Evolutionary conservation across 2,329 filamentous ascomycete species (phyloP), one percentile per base, ranked within the genome.

Genomic region (Bimuria novae-zelandiae): DNA sequence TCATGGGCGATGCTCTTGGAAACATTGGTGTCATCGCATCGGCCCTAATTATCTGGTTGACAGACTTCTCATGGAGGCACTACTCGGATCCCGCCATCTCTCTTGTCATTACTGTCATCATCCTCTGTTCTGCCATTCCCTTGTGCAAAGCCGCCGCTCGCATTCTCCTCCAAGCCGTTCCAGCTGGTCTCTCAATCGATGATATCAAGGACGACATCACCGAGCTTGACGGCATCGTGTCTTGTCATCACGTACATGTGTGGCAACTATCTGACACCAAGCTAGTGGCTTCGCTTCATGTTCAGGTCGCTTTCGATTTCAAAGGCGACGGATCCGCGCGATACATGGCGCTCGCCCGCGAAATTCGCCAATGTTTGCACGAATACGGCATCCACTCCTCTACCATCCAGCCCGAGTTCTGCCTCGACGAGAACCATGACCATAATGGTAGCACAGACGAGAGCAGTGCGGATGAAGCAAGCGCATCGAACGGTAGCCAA

Each of bases 221-320:
- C 69, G 78, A 84, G 14, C 84, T 99, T 5, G 88, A 89, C 0
- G 92, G 92, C 36, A 89, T 99, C 42, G 80, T 94, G 56, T 91
- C 89, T 71, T 96, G 92, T 69, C 94, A 99, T 75, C 93, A 99
- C 72, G 82, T 99, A 19, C 94, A 99, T 72, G 92, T 99, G 57
- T 99, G 94, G 94, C 93, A 97, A 74, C 83, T 99, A 29, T 96
- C 89, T 14, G 93, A 97, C 70, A 94, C 92, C 47, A 96, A 97
- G 78, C 81, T 96, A 29, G 89, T 99, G 32, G 93, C 94, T 11
- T 94, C 89, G 10, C 84, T 99, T 75, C 94, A 99, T 70, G 88
- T 99, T 39, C 91, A 96, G 72, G 89, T 99, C 19, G 86, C 87
- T 41, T 96, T 96, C 72, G 89, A 92, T 62, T 92, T 96, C 73